Evolutionary conservation across 495 filamentous ascomycete genomes (phyloP).

Genomic region (Xylaria palmicola): DNA sequence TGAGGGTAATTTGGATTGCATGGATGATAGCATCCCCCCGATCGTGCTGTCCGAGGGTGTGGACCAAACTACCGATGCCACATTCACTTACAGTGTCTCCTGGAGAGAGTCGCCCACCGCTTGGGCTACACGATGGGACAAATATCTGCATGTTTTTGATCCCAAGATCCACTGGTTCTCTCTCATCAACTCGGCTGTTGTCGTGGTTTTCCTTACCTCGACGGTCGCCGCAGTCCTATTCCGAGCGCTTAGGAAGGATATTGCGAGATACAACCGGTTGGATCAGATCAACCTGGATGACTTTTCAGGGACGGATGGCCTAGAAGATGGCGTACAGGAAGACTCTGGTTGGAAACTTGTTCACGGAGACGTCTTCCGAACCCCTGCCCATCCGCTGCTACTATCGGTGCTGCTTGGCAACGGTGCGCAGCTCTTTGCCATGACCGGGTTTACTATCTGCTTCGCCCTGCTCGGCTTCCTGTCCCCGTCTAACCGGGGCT

Average conservation of each 20-base stretch:
- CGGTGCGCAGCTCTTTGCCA: constrained; percentile 94
- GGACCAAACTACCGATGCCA: constrained; percentile 52
- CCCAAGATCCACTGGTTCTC: constrained; percentile 99
- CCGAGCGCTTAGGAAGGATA: constrained; percentile 86
- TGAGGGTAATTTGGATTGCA: constrained; percentile 56
- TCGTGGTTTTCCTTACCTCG: constrained; percentile 85
- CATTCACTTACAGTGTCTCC: constrained; percentile 87
- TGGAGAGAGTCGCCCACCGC: constrained; percentile 77
- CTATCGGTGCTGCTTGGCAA: constrained; percentile 89
- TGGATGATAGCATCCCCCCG: constrained; percentile 51
- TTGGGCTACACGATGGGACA: constrained; percentile 98
- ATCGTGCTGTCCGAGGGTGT: constrained; percentile 63
- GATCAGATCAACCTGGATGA: constrained; percentile 86
- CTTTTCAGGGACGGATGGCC: constrained; percentile 66
- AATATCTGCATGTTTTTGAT: constrained; percentile 92
- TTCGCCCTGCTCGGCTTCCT: constrained; percentile 94
- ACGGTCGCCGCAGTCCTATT: constrained; percentile 88
- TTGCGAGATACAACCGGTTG: constrained; percentile 90
- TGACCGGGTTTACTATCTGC: constrained; percentile 90
- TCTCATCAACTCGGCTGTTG: constrained; percentile 88
- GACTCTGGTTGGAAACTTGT: constrained; percentile 99
- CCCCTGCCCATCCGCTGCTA: constrained; percentile 76
- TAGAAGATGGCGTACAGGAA: constrained; percentile 94
- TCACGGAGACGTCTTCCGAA: constrained; percentile 94
- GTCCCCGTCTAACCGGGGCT: constrained; percentile 91